Evolutionary conservation across 2,329 filamentous ascomycete genomes (phyloP).

Genomic region (Microdochium trichocladiopsis): DNA sequence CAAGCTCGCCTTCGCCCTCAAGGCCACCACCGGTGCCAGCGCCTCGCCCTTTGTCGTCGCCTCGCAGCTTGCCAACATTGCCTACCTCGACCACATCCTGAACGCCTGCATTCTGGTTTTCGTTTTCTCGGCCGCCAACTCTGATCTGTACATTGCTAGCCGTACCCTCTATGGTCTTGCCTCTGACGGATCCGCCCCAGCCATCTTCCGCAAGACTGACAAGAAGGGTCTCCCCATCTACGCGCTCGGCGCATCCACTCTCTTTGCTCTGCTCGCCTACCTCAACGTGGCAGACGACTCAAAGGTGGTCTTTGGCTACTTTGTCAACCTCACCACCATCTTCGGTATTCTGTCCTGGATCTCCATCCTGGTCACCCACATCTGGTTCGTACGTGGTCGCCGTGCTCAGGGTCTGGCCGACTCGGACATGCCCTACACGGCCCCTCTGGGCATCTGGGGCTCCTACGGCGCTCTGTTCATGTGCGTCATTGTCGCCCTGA

Average conservation of each 20-base stretch:
- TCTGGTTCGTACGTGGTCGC: constrained; percentile 58
- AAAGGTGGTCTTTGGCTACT: constrained; percentile 53
- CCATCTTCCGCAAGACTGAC: constrained; percentile 66
- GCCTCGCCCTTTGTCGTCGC: constrained; percentile 73
- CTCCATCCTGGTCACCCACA: constrained; percentile 60
- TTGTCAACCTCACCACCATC: constrained; percentile 61
- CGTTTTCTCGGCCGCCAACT: constrained; percentile 72
- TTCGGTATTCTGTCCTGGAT: constrained; percentile 63
- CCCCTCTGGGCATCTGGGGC: constrained; percentile 65
- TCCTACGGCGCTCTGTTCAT: constrained; percentile 62
- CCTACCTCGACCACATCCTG: constrained; percentile 56
- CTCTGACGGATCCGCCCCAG: constrained; percentile 63
- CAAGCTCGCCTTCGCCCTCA: constrained; percentile 52
- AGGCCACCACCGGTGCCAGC: constrained; percentile 41
- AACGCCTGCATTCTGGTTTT: constrained; percentile 71
- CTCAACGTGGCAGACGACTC: constrained; percentile 56
- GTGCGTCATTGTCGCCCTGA: constrained; percentile 67
- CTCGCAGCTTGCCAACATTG: constrained; percentile 56
- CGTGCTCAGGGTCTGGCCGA: constrained; percentile 51
- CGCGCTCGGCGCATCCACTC: constrained; percentile 52
- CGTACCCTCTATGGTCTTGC: constrained; percentile 69
- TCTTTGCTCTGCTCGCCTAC: constrained; percentile 61
- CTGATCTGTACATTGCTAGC: constrained; percentile 69
- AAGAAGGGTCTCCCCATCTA: constrained; percentile 63
- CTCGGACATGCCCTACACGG: constrained; percentile 52